A percentile compares a stretch with the other conserved stretches of the same genome.
Evolutionary conservation across 352 stramenopile genomes (phyloP).

Genomic region (Phytophthora quininea): DNA sequence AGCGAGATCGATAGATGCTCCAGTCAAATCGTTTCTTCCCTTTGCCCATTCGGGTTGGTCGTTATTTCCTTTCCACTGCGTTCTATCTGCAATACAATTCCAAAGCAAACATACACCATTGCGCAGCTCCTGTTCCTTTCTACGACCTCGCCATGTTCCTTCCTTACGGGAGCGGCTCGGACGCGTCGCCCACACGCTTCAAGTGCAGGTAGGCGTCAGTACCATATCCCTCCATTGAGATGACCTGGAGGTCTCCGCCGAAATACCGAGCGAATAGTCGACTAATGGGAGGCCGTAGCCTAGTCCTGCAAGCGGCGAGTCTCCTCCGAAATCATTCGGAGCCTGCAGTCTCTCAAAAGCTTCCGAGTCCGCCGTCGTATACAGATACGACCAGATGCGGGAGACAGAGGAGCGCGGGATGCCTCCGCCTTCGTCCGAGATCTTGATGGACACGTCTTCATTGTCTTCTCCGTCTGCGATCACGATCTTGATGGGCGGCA

Average conservation of each 20-base stretch:
- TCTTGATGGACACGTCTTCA: conserved; percentile 99
- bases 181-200: conserved; percentile 91
- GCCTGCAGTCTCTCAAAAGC: conserved; percentile 91
- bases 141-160: background rate
- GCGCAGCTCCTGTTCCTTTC: background rate
- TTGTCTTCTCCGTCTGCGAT: conserved; percentile 99
- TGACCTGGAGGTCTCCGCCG: conserved; percentile 98
- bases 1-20: background rate
- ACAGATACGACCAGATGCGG: conserved; percentile 99
- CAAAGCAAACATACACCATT: conserved; percentile 1
- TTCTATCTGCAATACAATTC: conserved; percentile 18
- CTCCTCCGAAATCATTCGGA: conserved; percentile 85
- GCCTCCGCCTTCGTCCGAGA: conserved; percentile 99
- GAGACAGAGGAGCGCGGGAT: conserved; percentile 98
- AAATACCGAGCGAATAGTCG: conserved; percentile 99
- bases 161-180: conserved; percentile 81
- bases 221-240: conserved; percentile 99
- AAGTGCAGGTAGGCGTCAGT: conserved; percentile 97
- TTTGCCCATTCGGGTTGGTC: background rate
- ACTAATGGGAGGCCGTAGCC: conserved; percentile 96
- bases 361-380: conserved; percentile 98
- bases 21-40: background rate
- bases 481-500: conserved; percentile 99
- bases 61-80: background rate
- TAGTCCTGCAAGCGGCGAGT: conserved; percentile 93